A percentile compares a stretch with the other conserved stretches of the same genome.
Evolutionary conservation across 768 basidiomycete species (phyloP).

Genomic region (Xanthoconium stramineum): DNA sequence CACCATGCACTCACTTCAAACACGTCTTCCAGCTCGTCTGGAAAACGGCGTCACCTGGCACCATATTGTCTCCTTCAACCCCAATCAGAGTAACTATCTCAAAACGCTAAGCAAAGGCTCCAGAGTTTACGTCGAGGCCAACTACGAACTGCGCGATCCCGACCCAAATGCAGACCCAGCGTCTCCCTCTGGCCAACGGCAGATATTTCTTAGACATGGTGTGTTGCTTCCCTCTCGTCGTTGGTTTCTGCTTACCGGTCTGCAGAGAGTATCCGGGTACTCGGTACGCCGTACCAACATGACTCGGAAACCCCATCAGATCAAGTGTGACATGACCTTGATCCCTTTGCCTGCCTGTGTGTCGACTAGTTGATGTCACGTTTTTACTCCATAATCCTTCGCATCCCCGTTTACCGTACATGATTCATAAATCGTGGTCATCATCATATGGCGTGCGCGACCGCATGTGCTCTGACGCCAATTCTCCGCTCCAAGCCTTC

Average conservation of each 20-base stretch:
- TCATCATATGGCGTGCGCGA: slow-evolving; percentile 40
- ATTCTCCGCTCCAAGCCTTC: slow-evolving; percentile 35
- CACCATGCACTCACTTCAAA: not conserved
- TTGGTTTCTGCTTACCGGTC: slow-evolving; percentile 4
- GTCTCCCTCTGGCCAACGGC: slow-evolving; percentile 70
- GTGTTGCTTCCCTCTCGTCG: slow-evolving; percentile 11
- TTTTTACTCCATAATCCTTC: not conserved
- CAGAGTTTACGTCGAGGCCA: slow-evolving; percentile 78
- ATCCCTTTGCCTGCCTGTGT: not conserved
- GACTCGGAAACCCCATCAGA: slow-evolving; percentile 20
- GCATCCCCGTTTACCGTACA: slow-evolving; percentile 17
- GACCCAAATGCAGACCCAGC: slow-evolving; percentile 62
- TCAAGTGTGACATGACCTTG: slow-evolving; percentile 12
- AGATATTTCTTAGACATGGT: slow-evolving; percentile 84
- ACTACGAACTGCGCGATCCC: slow-evolving; percentile 72
- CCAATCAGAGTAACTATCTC: slow-evolving; percentile 59
- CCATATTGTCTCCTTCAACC: slow-evolving; percentile 69
- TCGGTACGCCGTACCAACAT: slow-evolving; percentile 34
- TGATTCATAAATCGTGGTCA: slow-evolving; percentile 33
- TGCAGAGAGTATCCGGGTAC: slow-evolving; percentile 53
- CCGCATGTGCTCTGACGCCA: slow-evolving; percentile 36
- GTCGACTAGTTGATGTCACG: slow-evolving; percentile 2
- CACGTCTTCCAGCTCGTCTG: slow-evolving; percentile 43
- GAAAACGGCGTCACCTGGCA: slow-evolving; percentile 68
- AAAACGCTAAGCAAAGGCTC: slow-evolving; percentile 64